A percentile compares a stretch with the other conserved stretches of the same genome.
phyloP scores from a whole-genome alignment of 805 yeast genomes.

The Saturnispora mendoncae region DNA sequence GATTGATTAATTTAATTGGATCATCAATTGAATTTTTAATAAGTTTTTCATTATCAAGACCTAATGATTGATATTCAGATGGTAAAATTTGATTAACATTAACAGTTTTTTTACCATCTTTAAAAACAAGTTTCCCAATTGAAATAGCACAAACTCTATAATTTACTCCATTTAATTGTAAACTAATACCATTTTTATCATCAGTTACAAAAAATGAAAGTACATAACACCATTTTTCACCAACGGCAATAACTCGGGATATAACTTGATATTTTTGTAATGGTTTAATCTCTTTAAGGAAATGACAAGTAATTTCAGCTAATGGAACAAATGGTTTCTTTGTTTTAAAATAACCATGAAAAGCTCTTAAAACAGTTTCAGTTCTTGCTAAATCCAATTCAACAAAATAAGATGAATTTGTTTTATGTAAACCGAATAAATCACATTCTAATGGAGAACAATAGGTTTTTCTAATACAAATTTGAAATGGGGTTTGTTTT shows the following conservation, averaged over 20 bases:
- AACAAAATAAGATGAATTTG: slow-evolving; percentile 73
- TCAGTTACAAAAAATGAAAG: slow-evolving; percentile 48
- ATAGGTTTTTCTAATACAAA: slow-evolving; percentile 12
- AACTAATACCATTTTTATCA: background rate
- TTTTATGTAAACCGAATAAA: slow-evolving; percentile 70
- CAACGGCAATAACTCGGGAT: slow-evolving; percentile 70
- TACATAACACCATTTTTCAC: slow-evolving; percentile 75
- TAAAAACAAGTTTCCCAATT: slow-evolving; percentile 73
- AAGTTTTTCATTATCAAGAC: background rate
- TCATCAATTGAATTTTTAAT: background rate
- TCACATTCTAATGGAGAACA: slow-evolving; percentile 79
- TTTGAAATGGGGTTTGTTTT: slow-evolving; percentile 8
- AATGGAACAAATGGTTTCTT: slow-evolving; percentile 62
- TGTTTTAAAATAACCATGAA: slow-evolving; percentile 23
- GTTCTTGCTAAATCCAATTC: slow-evolving; percentile 78
- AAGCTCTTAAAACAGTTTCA: slow-evolving; percentile 44
- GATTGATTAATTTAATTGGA: slow-evolving; percentile 1
- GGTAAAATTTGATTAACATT: slow-evolving; percentile 34
- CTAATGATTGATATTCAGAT: background rate
- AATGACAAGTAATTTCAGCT: slow-evolving; percentile 59
- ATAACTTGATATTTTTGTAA: slow-evolving; percentile 48
- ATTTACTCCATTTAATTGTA: background rate
- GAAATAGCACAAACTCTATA: slow-evolving; percentile 41
- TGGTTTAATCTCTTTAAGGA: slow-evolving; percentile 65
- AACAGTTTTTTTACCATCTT: slow-evolving; percentile 68